Conservation (phyloP, 208 protist genomes). For the Dictyostelium gargantuum region DNA sequence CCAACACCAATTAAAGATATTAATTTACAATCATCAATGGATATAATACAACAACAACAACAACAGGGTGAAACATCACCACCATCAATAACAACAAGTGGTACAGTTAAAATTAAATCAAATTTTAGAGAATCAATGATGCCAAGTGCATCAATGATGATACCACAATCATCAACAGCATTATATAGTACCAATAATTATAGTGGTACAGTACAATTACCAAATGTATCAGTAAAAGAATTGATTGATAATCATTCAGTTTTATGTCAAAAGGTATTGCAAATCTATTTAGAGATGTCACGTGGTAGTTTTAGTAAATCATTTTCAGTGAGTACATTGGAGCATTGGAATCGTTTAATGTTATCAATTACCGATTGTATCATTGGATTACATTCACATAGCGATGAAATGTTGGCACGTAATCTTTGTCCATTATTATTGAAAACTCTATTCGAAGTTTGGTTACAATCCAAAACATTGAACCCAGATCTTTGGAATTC, state of each 20-base stretch:
- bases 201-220: background rate
- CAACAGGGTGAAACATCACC: background rate
- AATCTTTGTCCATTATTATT: constrained; percentile 40
- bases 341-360: constrained; percentile 32
- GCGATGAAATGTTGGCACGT: background rate
- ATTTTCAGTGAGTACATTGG: constrained; percentile 20
- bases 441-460: constrained; percentile 39
- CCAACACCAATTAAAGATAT: background rate
- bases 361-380: constrained; percentile 8
- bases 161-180: background rate
- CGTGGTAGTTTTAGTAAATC: background rate
- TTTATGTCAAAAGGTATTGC: constrained; percentile 53
- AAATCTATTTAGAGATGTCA: constrained; percentile 40
- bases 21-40: background rate
- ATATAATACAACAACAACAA: background rate
- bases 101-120: background rate
- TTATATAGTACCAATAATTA: background rate
- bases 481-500: constrained; percentile 1
- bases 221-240: background rate
- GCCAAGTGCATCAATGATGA: background rate
- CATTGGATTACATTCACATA: background rate
- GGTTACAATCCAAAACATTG: constrained; percentile 17
- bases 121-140: background rate
- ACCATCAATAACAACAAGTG: background rate
- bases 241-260: constrained; percentile 20